Evolutionary conservation across 2,329 filamentous ascomycete genomes (phyloP).

Genomic region (Botryotinia narcissicola): DNA sequence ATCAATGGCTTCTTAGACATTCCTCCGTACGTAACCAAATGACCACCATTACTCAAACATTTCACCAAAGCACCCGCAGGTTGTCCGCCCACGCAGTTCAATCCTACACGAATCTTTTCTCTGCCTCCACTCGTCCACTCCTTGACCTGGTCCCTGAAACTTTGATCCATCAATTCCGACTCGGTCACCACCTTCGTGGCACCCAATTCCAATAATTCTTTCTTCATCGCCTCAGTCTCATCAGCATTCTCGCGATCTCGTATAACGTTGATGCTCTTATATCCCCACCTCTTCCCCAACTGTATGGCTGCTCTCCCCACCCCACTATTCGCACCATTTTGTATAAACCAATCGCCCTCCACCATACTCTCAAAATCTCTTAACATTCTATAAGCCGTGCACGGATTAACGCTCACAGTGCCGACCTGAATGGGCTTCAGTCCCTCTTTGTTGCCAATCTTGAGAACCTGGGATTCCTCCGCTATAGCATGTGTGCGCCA

Average conservation of each 20-base stretch:
- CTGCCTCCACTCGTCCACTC: slow-evolving; percentile 66
- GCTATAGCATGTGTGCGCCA: slow-evolving; percentile 89
- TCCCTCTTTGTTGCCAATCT: slow-evolving; percentile 66
- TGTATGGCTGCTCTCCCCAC: slow-evolving; percentile 92
- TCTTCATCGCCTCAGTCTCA: slow-evolving; percentile 62
- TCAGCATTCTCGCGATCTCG: slow-evolving; percentile 64
- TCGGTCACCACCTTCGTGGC: slow-evolving; percentile 51
- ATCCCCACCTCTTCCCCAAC: slow-evolving; percentile 78
- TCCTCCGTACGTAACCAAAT: slow-evolving; percentile 90
- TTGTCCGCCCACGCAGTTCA: slow-evolving; percentile 95
- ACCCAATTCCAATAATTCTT: slow-evolving; percentile 59
- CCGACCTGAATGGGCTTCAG: slow-evolving; percentile 76
- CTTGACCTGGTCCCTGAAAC: slow-evolving; percentile 50
- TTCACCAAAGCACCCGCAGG: slow-evolving; percentile 77
- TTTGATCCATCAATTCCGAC: slow-evolving; percentile 45
- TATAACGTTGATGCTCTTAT: slow-evolving; percentile 87
- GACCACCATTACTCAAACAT: slow-evolving; percentile 63
- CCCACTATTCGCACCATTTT: slow-evolving; percentile 94
- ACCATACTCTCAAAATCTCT: slow-evolving; percentile 67
- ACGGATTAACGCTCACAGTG: slow-evolving; percentile 89
- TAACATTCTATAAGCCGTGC: slow-evolving; percentile 91
- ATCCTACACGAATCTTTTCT: slow-evolving; percentile 69
- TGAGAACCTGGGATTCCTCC: slow-evolving; percentile 59
- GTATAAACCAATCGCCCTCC: slow-evolving; percentile 90
- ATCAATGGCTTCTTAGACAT: slow-evolving; percentile 87